Base-by-base conservation (phyloP, 768 basidiomycete species). In the Lentinula lateritia region DNA sequence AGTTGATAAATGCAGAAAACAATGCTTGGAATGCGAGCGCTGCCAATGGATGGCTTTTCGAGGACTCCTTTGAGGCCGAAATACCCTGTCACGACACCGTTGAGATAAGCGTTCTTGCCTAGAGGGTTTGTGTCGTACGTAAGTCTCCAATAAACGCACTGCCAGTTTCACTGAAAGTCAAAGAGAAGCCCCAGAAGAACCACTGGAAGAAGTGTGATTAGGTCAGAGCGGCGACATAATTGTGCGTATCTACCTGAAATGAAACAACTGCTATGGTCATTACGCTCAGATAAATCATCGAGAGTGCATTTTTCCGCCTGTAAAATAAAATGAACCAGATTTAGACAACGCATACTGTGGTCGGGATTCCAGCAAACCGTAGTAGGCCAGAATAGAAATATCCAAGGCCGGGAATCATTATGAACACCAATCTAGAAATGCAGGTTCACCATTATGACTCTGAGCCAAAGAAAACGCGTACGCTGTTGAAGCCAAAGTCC, bases 131-230 rank as follows among this genome's bases (percentile, higher is more conserved):
- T 36, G 8, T 16, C n/a, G 20, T n/a, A 76, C 90, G 80, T 38
- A 99, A 81, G 66, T 96, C 77, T 8, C 96, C 96, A 64, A 99
- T 96, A 73, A 81, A 98, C 18, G 67, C 63, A 63, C 75, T 78
- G 3, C 80, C 92, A 0, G 81, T 84, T 13, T 93, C 90, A 63
- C 88, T 90, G 77, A 98, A 98, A 0, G 95, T 84, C 20, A 98
- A 79, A 2, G 93, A 95, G 76, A 83, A 98, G 2, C 95, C 95
- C 95, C 95, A 97, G 81, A 96, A 95, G 79, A 93, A 95, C 93
- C 93, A 95, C 89, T 94, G 64, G 16, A 63, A 63, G 36, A 3
- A 38, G 20, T 68, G n/a, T 66, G 66, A 45, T n/a, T 46, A 36
- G 8, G 6, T 18, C 36, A 50, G 15, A 12, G 15, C n/a, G 18